Percentiles rank a stretch among this genome's conserved stretches.
Evolutionary conservation across 2,329 filamentous ascomycete species (phyloP).

Genomic region (Ilyonectria robusta): DNA sequence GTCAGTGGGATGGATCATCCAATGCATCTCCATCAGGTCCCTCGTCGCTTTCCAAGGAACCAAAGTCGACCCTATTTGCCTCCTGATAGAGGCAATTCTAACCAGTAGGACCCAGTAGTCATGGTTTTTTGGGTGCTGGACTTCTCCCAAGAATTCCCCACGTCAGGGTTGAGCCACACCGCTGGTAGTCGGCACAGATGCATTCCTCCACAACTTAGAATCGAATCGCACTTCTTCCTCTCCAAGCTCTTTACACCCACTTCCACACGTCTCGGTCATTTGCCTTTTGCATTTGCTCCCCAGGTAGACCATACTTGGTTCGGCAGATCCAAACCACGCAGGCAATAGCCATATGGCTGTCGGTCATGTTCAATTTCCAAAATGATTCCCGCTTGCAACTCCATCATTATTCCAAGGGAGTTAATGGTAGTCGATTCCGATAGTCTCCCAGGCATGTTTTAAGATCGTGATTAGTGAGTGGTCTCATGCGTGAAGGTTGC

Average conservation of each 20-base stretch:
- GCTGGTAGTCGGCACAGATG: background rate
- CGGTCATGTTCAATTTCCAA: background rate
- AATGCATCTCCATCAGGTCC: background rate
- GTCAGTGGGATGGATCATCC: background rate
- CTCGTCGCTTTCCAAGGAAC: background rate
- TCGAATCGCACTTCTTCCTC: background rate
- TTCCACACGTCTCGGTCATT: background rate
- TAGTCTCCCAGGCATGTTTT: background rate
- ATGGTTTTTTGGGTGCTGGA: background rate
- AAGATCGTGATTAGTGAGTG: background rate
- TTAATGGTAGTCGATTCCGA: background rate
- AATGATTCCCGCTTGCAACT: background rate
- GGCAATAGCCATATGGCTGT: background rate
- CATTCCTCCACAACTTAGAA: background rate
- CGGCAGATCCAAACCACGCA: background rate
- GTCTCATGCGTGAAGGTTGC: background rate
- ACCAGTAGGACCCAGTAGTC: background rate
- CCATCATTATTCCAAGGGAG: background rate
- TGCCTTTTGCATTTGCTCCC: background rate
- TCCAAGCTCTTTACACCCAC: background rate
- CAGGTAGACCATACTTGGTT: background rate
- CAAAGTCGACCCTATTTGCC: background rate
- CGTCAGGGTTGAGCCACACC: background rate
- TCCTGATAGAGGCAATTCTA: background rate
- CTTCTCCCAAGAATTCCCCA: background rate